Evolutionary conservation across 345 rosid genomes (phyloP), one percentile per base, ranked within the genome.

Genomic region (Schrenkiella parvula): DNA sequence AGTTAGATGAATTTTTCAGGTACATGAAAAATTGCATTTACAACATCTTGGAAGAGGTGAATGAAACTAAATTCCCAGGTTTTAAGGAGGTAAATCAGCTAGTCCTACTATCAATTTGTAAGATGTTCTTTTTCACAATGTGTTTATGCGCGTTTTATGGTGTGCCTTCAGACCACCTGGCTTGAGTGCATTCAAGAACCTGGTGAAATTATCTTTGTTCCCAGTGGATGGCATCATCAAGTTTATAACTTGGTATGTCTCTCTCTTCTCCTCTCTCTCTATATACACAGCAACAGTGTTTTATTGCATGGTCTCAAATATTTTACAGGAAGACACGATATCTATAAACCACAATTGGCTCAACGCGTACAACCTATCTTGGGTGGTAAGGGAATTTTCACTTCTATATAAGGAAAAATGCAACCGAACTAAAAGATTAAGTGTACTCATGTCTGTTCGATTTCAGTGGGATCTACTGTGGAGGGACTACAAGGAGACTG

Each of bases 141-240:
- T 63, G 32, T 58, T 12, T 29, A 54, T 10, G 39, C 23, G 2
- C 22, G 2, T 76, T 52, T 17, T 26, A 11, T 46, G 54, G 42
- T 61, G 31, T 74, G 22, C 18, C n/a, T 75, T 79, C 74, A 91
- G 97, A 84, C 96, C 39, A 55, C 83, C 70, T 93, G 98, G 98
- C 66, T 86, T 67, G 97, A 88, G 56, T 89, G 96, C 79, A 75
- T 73, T 78, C 98, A 91, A 81, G 89, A 83, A 70, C 64, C 78
- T 31, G 86, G 87, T 63, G 95, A 89, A 73, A 78, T 84, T 62
- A 84, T 91, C 67, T 91, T 86, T 84, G 97, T 91, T 64, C 97
- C 97, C 22, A 89, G 97, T 60, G 97, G 98, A 74, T 93, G 97
- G 98, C 89, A 88, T 82, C 95, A 93, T 84, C 97, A 93, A 91